A percentile compares a stretch with the other conserved stretches of the same genome.
These are phyloP conservation scores for Orbilia brochopaga DNA, from an alignment of 2,329 filamentous ascomycete genomes.

Conservation along the genomic window DNA sequence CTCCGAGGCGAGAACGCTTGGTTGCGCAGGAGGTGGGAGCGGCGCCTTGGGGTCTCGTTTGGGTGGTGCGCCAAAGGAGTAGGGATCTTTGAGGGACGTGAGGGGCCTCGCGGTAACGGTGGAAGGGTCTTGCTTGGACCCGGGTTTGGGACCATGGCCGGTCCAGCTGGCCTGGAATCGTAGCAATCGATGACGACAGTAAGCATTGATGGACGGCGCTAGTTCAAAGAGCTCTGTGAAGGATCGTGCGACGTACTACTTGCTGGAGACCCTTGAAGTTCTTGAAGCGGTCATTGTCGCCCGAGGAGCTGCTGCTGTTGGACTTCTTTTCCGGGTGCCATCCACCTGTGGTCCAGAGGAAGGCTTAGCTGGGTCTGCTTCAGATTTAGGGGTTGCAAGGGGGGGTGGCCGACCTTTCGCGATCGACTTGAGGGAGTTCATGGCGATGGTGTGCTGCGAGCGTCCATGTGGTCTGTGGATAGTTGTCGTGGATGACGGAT, in stretches of 20 bases:
- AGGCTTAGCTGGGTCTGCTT: not conserved
- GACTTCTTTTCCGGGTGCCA: constrained; percentile 61
- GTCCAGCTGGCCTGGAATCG: constrained; percentile 65
- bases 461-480: not conserved
- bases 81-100: constrained; percentile 74
- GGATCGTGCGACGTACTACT: constrained; percentile 60
- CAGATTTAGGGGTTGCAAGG: not conserved
- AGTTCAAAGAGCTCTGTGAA: constrained; percentile 9
- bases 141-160: constrained; percentile 61
- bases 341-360: constrained; percentile 54
- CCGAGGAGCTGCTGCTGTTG: constrained; percentile 52
- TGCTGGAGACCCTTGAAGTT: constrained; percentile 66
- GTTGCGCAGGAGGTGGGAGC: constrained; percentile 54
- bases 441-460: constrained; percentile 22
- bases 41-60: constrained; percentile 65
- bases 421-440: constrained; percentile 57
- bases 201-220: constrained; percentile 11
- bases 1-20: constrained; percentile 8
- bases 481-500: no score
- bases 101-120: constrained; percentile 66
- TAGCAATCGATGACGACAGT: constrained; percentile 54
- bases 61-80: constrained; percentile 79
- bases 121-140: constrained; percentile 57
- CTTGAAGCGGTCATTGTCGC: constrained; percentile 53
- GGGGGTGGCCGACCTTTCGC: constrained; percentile 57